Conservation (phyloP, 805 yeast genomes). For the Candida pseudoglaebosa region DNA sequence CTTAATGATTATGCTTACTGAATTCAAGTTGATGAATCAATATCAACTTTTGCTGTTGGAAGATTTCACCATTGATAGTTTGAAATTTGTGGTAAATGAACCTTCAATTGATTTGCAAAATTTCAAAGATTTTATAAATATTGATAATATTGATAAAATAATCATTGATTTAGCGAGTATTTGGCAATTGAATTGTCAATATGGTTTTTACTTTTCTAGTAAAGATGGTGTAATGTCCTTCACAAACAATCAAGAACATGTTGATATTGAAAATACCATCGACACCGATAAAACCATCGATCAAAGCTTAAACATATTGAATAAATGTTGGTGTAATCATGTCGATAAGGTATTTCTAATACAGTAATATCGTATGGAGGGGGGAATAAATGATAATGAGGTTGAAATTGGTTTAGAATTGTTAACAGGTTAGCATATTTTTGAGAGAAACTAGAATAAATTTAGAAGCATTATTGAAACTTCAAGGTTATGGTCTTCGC, state of each 20-base stretch:
- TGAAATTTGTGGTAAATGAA: not conserved
- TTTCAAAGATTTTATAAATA: not conserved
- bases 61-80: constrained; percentile 2
- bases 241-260: not conserved
- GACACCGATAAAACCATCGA: constrained; percentile 9
- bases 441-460: too few relatives aligned
- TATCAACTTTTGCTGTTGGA: not conserved
- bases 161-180: constrained; percentile 21
- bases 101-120: not conserved
- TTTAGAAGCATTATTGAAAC: too few relatives aligned
- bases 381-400: too few relatives aligned
- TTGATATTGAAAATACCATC: constrained; percentile 4
- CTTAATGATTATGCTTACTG: constrained; percentile 1
- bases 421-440: too few relatives aligned
- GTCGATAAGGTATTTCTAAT: constrained; percentile 32
- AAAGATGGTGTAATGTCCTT: constrained; percentile 1
- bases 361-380: too few relatives aligned
- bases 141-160: not conserved
- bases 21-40: not conserved
- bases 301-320: constrained; percentile 12
- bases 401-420: too few relatives aligned
- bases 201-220: constrained; percentile 9
- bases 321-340: constrained; percentile 23
- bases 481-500: too few relatives aligned
- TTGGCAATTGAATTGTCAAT: constrained; percentile 30